These are phyloP conservation scores for Mycena rebaudengoi DNA, from an alignment of 768 basidiomycete species.

Conservation along the genomic window DNA sequence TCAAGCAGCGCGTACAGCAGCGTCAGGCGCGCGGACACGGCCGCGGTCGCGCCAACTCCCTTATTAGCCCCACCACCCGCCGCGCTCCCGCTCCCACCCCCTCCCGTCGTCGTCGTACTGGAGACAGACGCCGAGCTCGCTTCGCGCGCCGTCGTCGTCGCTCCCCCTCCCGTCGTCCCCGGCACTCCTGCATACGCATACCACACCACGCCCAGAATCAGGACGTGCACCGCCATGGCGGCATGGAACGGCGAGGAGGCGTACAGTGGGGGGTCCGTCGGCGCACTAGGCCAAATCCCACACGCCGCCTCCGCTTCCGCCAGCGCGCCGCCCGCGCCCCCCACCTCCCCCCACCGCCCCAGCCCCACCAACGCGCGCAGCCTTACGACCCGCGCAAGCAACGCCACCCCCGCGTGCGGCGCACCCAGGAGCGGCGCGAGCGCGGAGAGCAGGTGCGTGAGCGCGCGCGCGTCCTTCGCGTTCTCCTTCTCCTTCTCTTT, in stretches of 20 bases:
- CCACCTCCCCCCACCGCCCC: slow-evolving; percentile 62
- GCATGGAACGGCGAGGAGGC: slow-evolving; percentile 34
- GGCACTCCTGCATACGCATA: slow-evolving; percentile 54
- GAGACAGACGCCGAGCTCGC: too few species aligned
- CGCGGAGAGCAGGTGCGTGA: slow-evolving; percentile 35
- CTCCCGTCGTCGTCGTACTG: too few species aligned
- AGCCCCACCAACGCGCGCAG: slow-evolving; percentile 64
- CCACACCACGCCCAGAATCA: slow-evolving; percentile 69
- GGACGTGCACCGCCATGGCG: slow-evolving; percentile 59
- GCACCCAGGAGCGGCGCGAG: slow-evolving; percentile 44
- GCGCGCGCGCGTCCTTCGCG: slow-evolving; percentile 23
- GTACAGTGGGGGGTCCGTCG: slow-evolving; percentile 18
- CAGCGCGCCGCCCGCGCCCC: slow-evolving; percentile 56
- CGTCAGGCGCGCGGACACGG: slow-evolving; percentile 59
- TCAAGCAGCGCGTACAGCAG: slow-evolving; percentile 76
- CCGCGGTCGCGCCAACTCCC: slow-evolving; percentile 60
- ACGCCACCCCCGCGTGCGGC: slow-evolving; percentile 53
- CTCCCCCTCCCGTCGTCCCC: neutral
- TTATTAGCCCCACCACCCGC: too few species aligned
- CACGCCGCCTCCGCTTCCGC: slow-evolving; percentile 57
- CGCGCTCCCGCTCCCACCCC: too few species aligned
- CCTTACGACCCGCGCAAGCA: slow-evolving; percentile 63
- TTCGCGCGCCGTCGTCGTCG: slow-evolving; percentile 14
- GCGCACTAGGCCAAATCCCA: slow-evolving; percentile 25
- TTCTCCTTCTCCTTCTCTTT: slow-evolving; percentile 15